Base-by-base conservation (phyloP, 257 asterid genomes). In the Solanum chiquidenum region DNA sequence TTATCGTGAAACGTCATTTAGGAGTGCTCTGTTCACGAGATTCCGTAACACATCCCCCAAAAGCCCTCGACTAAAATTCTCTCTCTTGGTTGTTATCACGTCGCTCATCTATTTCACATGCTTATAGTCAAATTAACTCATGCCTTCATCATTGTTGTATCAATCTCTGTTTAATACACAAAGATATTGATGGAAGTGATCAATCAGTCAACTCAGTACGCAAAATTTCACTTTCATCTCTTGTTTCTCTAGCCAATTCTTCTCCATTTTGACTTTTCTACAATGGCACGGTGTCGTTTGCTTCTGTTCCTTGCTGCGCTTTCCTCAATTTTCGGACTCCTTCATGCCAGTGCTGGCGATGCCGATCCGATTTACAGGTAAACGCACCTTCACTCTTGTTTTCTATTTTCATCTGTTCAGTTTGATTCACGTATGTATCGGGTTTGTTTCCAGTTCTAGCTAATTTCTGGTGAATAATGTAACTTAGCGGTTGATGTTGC, bases 331-430 rank as follows among this genome's bases (percentile, higher is more conserved):
- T 69, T 86, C 88, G 91, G 91, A 92, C 90, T 91, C 69, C 88
- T 91, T 88, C 83, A 89, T 86, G 97, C 96, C 12, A 93, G 94
- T 90, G 92, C 94, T n/a, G 98, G 96, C 31, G 97, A 94, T 88
- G 91, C 94, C 87, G 98, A 95, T 93, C 96, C 98, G 87, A 86
- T 94, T 90, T 95, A 95, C 92, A 88, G 58, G 98, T 95, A 74
- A 90, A 91, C 82, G 27, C 73, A 73, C 14, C 79, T 85, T 49
- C 83, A 16, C 2, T 44, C 42, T 34, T 34, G 11, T 13, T 23
- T 74, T 1, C 37, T 35, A 64, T 27, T 60, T 64, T 40, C 14
- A 4, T 3, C 37, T 40, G 60, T 13, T 74, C 31, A 3, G 18
- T 0, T 9, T 35, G 23, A 52, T 52, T 0, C 62, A 52, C 16